Conservation (phyloP, 148 eudicot genomes). For the Vaccinium corymbosum region DNA sequence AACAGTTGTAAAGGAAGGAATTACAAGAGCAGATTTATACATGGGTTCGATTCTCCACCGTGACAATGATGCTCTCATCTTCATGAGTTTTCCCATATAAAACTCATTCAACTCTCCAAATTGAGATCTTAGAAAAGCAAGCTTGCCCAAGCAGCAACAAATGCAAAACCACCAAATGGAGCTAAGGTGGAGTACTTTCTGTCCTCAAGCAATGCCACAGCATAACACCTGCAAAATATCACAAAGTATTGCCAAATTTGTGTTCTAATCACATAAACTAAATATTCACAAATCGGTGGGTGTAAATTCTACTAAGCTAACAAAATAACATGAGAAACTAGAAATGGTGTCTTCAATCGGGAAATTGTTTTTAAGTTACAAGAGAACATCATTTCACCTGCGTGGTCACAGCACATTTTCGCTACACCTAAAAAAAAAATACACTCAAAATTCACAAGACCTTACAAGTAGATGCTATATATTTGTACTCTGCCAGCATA, state of each 20-base stretch:
- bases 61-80: background rate
- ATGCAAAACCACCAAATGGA: slow-evolving; percentile 90
- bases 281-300: background rate
- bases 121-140: slow-evolving; percentile 48
- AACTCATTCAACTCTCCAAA: slow-evolving; percentile 6
- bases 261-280: background rate
- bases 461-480: background rate
- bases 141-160: slow-evolving; percentile 90
- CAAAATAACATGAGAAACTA: background rate
- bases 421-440: background rate
- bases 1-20: background rate
- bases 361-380: background rate
- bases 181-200: slow-evolving; percentile 69
- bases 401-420: background rate
- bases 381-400: background rate
- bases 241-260: background rate
- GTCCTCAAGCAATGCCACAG: slow-evolving; percentile 83
- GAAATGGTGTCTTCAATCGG: background rate
- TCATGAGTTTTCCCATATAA: background rate
- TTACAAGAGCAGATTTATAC: background rate
- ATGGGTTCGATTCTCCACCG: background rate
- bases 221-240: slow-evolving; percentile 56
- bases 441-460: background rate
- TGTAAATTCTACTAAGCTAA: background rate
- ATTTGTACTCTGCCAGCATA: too few species aligned